A percentile compares a stretch with the other conserved stretches of the same genome.
Evolutionary conservation across 345 rosid genomes (phyloP).

Genomic region (Populus tremula): DNA sequence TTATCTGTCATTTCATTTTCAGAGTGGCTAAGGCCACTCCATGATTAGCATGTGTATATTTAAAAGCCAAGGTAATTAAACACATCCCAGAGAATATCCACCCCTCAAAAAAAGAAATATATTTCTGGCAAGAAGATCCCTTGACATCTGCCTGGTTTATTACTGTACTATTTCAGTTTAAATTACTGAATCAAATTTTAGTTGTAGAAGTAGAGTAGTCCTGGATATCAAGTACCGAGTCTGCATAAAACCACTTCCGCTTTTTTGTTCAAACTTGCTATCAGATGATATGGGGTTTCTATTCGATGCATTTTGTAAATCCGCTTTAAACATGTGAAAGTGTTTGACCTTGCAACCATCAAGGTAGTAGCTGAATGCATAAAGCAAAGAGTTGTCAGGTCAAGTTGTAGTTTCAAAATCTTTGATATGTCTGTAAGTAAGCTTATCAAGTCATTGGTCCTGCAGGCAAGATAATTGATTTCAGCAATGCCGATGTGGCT

Average conservation of each 20-base stretch:
- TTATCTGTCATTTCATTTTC: background rate
- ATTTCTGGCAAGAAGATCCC: background rate
- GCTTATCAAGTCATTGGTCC: background rate
- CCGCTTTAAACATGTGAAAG: background rate
- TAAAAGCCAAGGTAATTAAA: background rate
- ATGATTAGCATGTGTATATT: too few species aligned
- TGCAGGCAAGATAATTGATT: constrained; percentile 65
- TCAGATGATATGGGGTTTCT: background rate
- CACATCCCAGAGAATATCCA: background rate
- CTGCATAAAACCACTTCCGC: background rate
- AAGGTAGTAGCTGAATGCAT: background rate
- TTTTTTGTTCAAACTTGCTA: background rate
- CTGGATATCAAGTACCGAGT: background rate
- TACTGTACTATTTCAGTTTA: background rate
- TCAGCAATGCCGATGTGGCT: constrained; percentile 81
- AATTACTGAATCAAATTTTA: background rate
- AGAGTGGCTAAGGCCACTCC: too few species aligned
- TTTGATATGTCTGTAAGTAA: background rate
- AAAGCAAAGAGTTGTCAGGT: background rate
- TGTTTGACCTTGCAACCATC: background rate
- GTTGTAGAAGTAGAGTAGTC: background rate
- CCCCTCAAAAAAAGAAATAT: background rate
- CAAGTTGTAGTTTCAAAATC: background rate
- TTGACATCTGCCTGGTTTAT: background rate
- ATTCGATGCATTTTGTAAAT: background rate